These are phyloP conservation scores for Microcera coccophila DNA, from an alignment of 2,329 filamentous ascomycete genomes.

Conservation along the genomic window DNA sequence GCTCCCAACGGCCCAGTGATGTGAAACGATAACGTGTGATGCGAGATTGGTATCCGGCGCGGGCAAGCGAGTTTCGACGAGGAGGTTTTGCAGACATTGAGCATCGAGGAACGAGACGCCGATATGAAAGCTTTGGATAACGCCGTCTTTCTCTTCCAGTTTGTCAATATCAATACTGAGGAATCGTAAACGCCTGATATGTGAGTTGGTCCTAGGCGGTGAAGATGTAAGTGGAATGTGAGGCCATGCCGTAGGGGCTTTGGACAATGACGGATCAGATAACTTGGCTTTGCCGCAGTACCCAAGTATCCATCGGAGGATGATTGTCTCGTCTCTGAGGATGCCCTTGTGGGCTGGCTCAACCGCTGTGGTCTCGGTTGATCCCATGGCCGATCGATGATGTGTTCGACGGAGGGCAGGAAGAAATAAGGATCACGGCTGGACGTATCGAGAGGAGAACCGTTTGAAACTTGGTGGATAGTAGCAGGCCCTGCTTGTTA, in stretches of 20 bases:
- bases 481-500: too few relatives aligned
- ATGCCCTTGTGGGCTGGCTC: conserved; percentile 12
- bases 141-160: conserved; percentile 4
- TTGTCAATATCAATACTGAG: conserved; percentile 16
- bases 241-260: not conserved
- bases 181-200: conserved; percentile 14
- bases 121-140: not conserved
- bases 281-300: conserved; percentile 7
- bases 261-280: too few relatives aligned
- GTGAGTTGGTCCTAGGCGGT: not conserved
- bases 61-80: conserved; percentile 1
- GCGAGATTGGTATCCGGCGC: not conserved
- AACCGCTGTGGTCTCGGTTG: not conserved
- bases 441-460: too few relatives aligned
- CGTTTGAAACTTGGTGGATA: too few relatives aligned
- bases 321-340: conserved; percentile 18
- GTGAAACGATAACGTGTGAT: not conserved
- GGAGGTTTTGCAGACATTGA: not conserved
- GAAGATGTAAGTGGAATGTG: not conserved
- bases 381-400: not conserved
- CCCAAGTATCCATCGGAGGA: conserved; percentile 16
- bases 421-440: too few relatives aligned
- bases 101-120: not conserved
- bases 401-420: too few relatives aligned
- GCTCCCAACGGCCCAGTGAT: not conserved